Evolutionary conservation across 257 asterid genomes (phyloP).

Genomic region (Jacaranda mimosifolia): DNA sequence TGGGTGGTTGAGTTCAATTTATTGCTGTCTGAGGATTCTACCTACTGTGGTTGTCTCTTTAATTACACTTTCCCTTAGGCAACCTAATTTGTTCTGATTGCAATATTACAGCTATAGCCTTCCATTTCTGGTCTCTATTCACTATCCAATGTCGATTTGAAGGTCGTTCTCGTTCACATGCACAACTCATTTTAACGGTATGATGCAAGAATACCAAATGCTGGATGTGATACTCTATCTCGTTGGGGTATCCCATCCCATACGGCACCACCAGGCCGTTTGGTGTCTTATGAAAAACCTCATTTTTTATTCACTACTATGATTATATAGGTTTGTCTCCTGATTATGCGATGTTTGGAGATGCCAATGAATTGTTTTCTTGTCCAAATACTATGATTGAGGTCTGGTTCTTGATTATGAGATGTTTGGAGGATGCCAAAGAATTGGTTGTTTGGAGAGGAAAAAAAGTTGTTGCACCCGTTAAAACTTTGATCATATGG

Average conservation of each 20-base stretch:
- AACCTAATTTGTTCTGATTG: not conserved
- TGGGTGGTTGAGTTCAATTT: conserved; percentile 22
- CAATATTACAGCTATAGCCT: not conserved
- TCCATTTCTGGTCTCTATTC: no score
- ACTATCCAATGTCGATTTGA: no score
- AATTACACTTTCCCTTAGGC: not conserved
- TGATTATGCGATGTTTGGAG: no score
- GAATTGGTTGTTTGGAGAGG: not conserved
- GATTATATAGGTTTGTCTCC: no score
- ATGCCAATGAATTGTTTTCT: no score
- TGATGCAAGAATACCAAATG: not conserved
- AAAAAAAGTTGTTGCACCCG: not conserved
- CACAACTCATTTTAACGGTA: no score
- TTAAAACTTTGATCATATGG: not conserved
- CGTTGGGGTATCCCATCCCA: no score
- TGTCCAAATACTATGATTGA: not conserved
- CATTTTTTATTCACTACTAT: no score
- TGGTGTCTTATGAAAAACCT: no score
- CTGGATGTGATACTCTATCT: no score
- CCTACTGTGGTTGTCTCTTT: not conserved
- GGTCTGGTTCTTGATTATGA: not conserved
- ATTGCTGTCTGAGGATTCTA: not conserved
- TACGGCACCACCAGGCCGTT: no score
- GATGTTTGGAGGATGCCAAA: not conserved
- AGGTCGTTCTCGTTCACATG: no score